Evolutionary conservation across 768 basidiomycete species (phyloP), one percentile per base, ranked within the genome.

Genomic region (Boletus subcaerulescens): DNA sequence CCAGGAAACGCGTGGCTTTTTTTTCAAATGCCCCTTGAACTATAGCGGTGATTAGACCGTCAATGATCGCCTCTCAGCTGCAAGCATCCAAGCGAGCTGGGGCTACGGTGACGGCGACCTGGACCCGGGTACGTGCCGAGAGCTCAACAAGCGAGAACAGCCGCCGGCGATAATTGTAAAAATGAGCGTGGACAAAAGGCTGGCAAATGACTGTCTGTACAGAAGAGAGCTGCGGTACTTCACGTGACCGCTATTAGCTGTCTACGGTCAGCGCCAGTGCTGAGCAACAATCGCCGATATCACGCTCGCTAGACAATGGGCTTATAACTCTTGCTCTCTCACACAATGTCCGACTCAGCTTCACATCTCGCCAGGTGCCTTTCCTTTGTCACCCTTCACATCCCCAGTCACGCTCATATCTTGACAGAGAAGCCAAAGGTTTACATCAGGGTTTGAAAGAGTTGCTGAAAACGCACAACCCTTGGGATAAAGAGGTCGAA

Each of bases 401-500:
- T 15, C 46, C 13, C 18, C 52, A 44, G 24, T 46, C 33, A 22
- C 18, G 26, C 60, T 62, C 54, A 58, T 48, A 24, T 56, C 47
- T 17, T 26, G 35, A 20, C 58, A 95, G 92, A 63, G 91, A 94
- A 75, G 89, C 91, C 62, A 91, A 87, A 67, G 76, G 76, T 62
- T 80, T 87, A 59, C 84, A 89, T 54, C 84, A 87, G 65, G 80
- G 77, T 36, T 73, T 96, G 53, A 92, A 90, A 73, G 87, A 87
- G 58, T 70, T 84, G 48, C 78, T 95, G 53, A 87, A 86, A 66
- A 79, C 78, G 38, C 84, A 80, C 56, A 83, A 86, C 48, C 89
- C 92, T 33, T 94, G 87, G 80, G 87, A 90, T 57, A 88, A 79
- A 67, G 90, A 94, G 56, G 84, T 93, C 41, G 94, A 98, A 65